Base-by-base conservation (phyloP, 257 asterid genomes). In the Eucommia ulmoides region DNA sequence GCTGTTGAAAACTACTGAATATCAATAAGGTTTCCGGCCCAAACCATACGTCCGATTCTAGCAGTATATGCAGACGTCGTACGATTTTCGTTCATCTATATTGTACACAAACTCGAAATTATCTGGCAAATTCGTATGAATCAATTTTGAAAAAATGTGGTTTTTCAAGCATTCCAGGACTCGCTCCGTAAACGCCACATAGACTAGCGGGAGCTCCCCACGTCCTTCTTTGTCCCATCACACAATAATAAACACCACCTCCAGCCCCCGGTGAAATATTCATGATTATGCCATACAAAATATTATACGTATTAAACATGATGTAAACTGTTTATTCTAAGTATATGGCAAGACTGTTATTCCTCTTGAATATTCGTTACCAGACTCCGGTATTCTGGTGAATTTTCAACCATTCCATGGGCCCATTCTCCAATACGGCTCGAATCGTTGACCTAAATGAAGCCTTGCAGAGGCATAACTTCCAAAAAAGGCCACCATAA, bases 341-440 rank as follows among this genome's bases (percentile, higher is more conserved):
- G 64, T 10, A 51, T 41, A n/a, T n/a, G 3, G 12, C 17, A 19
- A 14, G 56, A 3, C 54, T 17, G 16, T 54, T 11, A 33, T 24
- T 19, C 42, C 67, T n/a, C 50, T 15, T 33, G 38, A 7, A 52
- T 11, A 20, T 0, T 15, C 58, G 62, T 8, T 14, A 26, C 38
- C 8, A 5, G 7, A 61, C 0, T n/a, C 8, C 1, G 41, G 58
- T 17, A 53, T 0, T 53, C 73, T 70, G 14, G 46, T 54, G 19
- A 66, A 71, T 14, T 19, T 3, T 23, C 52, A 50, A 8, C 67
- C 61, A 21, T 54, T 49, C 77, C 77, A 71, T 2, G 67, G 70
- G 47, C 73, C 93, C 22, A 73, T 70, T 22, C 87, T 70, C 81
- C 79, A 73, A 45, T 35, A 11, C 17, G 53, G 59, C 0, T 41